Evolutionary conservation across 148 eudicot genomes (phyloP), one percentile per base, ranked within the genome.

Genomic region (Linanthus parryae): DNA sequence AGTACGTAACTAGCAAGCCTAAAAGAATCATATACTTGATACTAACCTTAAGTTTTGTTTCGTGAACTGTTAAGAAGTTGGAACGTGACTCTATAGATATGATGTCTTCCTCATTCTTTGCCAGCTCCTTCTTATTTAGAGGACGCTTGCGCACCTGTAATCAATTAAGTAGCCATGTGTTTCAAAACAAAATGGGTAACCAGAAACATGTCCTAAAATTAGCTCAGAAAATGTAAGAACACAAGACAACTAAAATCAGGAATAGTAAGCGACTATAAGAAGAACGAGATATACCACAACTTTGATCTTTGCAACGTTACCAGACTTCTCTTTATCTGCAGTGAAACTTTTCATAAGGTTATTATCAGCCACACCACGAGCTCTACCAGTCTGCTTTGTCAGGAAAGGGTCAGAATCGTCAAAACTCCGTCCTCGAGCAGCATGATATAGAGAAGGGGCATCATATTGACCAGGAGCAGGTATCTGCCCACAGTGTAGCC

Each of bases 121-220:
- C 60, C 51, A 84, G 55, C 75, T 92, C 99, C 74, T 80, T 92
- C 60, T 88, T 92, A 74, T 92, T 92, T 27, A 84, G 68, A 8
- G 99, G 99, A 66, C 99, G 71, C 74, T 92, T 92, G 14, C 99
- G 84, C 63, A 92, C 99, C 99, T 92, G 82, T 49, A 58, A 68
- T 12, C 29, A 41, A 34, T 15, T 13, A 56, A 55, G 18, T 23
- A 51, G 38, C 13, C 33, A 45, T 31, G 36, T 25, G 52, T 42
- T 24, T 17, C n/a, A 21, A 23, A 8, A 44, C 30, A 8, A 26
- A 20, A 16, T 8, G 23, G n/a, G 1, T 36, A 38, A 23, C 23
- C 13, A n/a, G 16, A 37, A 44, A n/a, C 44, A 8, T 0, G 25
- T 39, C 14, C 4, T n/a, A 6, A 21, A 16, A 21, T 8, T 24